Conservation (phyloP, 768 basidiomycete genomes). For the Trametes gibbosa region DNA sequence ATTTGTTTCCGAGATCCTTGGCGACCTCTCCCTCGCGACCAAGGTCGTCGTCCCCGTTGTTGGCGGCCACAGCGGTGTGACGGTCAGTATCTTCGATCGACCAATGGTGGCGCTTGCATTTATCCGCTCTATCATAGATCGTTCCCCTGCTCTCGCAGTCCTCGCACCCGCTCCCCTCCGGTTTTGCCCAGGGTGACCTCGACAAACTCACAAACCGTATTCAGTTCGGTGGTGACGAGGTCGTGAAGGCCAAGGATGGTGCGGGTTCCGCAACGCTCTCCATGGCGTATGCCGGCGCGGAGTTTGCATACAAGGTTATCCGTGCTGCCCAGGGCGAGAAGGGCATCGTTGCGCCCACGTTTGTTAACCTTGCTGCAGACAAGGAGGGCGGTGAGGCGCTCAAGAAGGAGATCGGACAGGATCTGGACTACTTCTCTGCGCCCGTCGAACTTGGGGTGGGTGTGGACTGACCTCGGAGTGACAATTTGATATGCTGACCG, state of each 20-base stretch:
- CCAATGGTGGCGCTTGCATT: background rate
- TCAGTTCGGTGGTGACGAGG: constrained; percentile 96
- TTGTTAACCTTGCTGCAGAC: constrained; percentile 77
- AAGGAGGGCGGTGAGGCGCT: constrained; percentile 68
- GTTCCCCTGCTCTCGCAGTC: constrained; percentile 93
- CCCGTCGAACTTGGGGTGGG: constrained; percentile 84
- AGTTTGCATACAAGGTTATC: constrained; percentile 82
- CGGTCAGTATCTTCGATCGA: constrained; percentile 45
- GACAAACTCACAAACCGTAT: constrained; percentile 77
- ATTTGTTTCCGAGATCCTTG: constrained; percentile 81
- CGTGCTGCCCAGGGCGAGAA: constrained; percentile 86
- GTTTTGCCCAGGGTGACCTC: constrained; percentile 43
- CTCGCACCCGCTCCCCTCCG: constrained; percentile 69
- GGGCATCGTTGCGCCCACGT: constrained; percentile 81
- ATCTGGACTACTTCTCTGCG: constrained; percentile 86
- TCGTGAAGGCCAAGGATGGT: constrained; percentile 96
- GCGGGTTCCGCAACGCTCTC: constrained; percentile 94
- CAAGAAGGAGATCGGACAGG: constrained; percentile 70
- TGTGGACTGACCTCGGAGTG: background rate
- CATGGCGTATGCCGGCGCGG: constrained; percentile 93
- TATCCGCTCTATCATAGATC: constrained; percentile 48
- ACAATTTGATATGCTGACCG: constrained; percentile 4
- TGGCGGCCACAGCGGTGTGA: constrained; percentile 92
- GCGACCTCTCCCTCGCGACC: constrained; percentile 57
- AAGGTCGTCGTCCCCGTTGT: constrained; percentile 83